phyloP scores from a whole-genome alignment of 495 filamentous ascomycete species.

The Platismatia glauca region DNA sequence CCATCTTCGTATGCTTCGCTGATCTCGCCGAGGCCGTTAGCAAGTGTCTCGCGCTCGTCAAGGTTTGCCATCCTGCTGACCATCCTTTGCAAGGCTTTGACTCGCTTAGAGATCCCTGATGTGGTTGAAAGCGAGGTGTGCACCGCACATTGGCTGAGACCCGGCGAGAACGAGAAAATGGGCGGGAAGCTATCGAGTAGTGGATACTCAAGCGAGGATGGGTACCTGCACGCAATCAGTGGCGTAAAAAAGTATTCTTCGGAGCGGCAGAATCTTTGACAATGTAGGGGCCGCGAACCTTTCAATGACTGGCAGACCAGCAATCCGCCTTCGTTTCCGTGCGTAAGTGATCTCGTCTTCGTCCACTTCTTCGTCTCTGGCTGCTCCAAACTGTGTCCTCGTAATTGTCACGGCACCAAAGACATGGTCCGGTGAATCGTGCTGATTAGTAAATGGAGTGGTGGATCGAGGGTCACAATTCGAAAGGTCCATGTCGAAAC shows the following conservation, averaged over 20 bases:
- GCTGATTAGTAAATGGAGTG: conserved; percentile 11
- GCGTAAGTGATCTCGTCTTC: conserved; percentile 25
- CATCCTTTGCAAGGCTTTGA: conserved; percentile 56
- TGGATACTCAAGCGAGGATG: conserved; percentile 58
- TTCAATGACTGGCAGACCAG: conserved; percentile 45
- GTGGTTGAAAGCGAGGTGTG: conserved; percentile 64
- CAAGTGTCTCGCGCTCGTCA: conserved; percentile 72
- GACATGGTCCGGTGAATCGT: conserved; percentile 40
- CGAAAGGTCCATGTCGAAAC: conserved; percentile 52
- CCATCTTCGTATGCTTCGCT: conserved; percentile 83
- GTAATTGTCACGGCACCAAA: conserved; percentile 52
- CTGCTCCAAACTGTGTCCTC: conserved; percentile 26
- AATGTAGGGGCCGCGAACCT: conserved; percentile 39
- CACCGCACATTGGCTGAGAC: conserved; percentile 42
- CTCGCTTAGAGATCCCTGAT: conserved; percentile 53
- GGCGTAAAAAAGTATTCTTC: conserved; percentile 6
- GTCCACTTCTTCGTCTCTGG: conserved; percentile 26
- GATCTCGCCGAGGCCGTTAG: conserved; percentile 76
- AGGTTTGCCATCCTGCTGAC: conserved; percentile 52
- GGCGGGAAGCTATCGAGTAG: conserved; percentile 72
- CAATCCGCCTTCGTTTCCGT: conserved; percentile 31
- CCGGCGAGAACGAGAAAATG: conserved; percentile 46
- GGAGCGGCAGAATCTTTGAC: not conserved
- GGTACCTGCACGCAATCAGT: conserved; percentile 36
- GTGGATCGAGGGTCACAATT: conserved; percentile 32